Conservation (phyloP, 495 filamentous ascomycete species). For the Xylona heveae region DNA sequence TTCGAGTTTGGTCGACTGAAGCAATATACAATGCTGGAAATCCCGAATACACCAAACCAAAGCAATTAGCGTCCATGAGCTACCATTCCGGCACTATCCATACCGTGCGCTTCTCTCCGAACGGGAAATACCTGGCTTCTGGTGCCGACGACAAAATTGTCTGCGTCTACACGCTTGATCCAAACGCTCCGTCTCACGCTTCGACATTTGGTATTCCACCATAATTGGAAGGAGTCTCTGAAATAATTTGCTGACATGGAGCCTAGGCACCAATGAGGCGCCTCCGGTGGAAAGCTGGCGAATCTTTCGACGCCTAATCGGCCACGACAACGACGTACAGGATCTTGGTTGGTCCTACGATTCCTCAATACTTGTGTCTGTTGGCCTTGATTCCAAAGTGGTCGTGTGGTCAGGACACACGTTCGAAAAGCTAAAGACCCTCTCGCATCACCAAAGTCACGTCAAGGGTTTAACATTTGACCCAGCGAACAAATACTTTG, state of each 20-base stretch:
- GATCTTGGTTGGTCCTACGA: conserved; percentile 95
- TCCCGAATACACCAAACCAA: conserved; percentile 46
- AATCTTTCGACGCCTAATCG: conserved; percentile 74
- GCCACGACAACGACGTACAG: conserved; percentile 97
- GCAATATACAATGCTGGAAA: conserved; percentile 67
- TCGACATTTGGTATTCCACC: conserved; percentile 61
- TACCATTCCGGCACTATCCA: conserved; percentile 96
- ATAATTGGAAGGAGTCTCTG: background rate
- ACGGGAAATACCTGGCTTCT: conserved; percentile 80
- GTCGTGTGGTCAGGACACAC: conserved; percentile 96
- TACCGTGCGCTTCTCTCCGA: conserved; percentile 85
- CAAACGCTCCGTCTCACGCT: conserved; percentile 49
- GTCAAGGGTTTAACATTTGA: conserved; percentile 98
- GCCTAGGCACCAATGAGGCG: conserved; percentile 63
- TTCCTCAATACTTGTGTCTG: conserved; percentile 85
- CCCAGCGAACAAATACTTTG: conserved; percentile 97
- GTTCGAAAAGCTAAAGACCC: conserved; percentile 89
- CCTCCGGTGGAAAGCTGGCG: conserved; percentile 95
- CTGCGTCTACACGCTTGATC: conserved; percentile 81
- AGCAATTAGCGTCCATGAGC: conserved; percentile 92
- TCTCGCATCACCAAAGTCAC: conserved; percentile 81
- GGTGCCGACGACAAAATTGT: conserved; percentile 98
- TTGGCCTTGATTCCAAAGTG: conserved; percentile 91
- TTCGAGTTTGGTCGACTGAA: conserved; percentile 92
- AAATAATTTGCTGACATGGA: background rate